phyloP scores from a whole-genome alignment of 73 alveolate species.

The Blepharisma stoltei region DNA sequence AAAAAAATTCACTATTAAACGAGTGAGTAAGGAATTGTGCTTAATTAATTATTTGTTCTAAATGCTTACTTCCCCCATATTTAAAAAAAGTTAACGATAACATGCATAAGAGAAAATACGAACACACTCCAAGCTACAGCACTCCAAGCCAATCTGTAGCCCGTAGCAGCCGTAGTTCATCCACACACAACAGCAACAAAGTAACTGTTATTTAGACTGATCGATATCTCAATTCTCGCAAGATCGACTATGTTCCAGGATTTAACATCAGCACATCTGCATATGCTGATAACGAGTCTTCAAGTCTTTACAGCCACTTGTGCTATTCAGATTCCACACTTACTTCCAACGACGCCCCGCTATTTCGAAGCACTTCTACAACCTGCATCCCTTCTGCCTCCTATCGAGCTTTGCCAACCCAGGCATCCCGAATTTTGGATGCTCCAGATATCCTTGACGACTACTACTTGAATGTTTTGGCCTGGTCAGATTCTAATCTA shows the following conservation, averaged over 20 bases:
- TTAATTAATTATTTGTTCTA: too few species aligned
- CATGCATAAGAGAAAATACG: too few species aligned
- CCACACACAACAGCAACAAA: not conserved
- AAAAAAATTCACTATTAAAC: too few species aligned
- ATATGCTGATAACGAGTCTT: too few species aligned
- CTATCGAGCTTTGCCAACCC: conserved; percentile 56
- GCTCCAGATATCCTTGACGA: conserved; percentile 93
- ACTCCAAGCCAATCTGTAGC: too few species aligned
- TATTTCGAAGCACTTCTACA: not conserved
- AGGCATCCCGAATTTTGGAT: conserved; percentile 82
- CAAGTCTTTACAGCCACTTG: too few species aligned
- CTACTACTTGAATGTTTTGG: conserved; percentile 79
- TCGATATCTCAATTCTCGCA: conserved; percentile 6
- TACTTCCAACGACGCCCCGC: not conserved
- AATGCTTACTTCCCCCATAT: too few species aligned
- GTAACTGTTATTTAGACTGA: not conserved
- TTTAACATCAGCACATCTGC: not conserved
- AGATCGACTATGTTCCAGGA: conserved; percentile 26
- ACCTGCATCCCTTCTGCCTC: not conserved
- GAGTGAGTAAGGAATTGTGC: too few species aligned
- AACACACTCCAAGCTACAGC: too few species aligned
- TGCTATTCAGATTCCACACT: not conserved
- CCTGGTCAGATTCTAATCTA: conserved; percentile 84
- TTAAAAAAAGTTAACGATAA: too few species aligned
- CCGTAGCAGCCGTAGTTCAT: not conserved